Percentiles rank a stretch among this genome's conserved stretches.
These are phyloP conservation scores for Thermochaetoides thermophila DNA, from an alignment of 495 filamentous ascomycete genomes.

Conservation along the genomic window DNA sequence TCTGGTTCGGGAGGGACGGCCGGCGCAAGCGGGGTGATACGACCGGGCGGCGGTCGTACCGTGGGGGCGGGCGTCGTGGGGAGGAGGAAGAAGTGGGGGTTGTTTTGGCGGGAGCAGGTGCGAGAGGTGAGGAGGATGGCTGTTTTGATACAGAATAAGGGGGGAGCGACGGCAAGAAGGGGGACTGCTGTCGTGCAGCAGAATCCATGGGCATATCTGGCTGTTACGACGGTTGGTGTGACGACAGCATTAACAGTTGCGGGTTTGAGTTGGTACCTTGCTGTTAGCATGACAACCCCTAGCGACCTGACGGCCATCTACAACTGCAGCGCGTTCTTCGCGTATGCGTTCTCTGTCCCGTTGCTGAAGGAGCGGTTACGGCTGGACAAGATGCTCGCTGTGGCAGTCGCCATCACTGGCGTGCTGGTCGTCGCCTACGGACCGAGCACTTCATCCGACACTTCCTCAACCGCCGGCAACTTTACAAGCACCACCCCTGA, in stretches of 20 bases:
- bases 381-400: conserved; percentile 66
- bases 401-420: conserved; percentile 70
- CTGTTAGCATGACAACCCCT: conserved; percentile 81
- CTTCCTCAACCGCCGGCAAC: conserved; percentile 14
- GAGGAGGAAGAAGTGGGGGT: conserved; percentile 57
- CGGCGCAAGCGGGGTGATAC: no score
- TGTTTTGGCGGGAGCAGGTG: conserved; percentile 67
- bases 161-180: conserved; percentile 22
- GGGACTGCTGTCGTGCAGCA: neutral
- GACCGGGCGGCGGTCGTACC: conserved; percentile 40
- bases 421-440: conserved; percentile 91
- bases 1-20: no score
- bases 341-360: conserved; percentile 87
- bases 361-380: conserved; percentile 71
- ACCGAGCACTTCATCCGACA: conserved; percentile 35
- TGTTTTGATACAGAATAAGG: neutral
- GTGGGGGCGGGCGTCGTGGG: conserved; percentile 10
- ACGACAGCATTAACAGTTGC: conserved; percentile 81
- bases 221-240: conserved; percentile 62
- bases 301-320: conserved; percentile 94
- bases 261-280: conserved; percentile 89
- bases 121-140: conserved; percentile 41
- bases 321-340: conserved; percentile 98
- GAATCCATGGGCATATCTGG: conserved; percentile 49
- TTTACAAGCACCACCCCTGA: neutral